Conservation (phyloP, 331 rosid genomes). For the Rosa hybrid region DNA sequence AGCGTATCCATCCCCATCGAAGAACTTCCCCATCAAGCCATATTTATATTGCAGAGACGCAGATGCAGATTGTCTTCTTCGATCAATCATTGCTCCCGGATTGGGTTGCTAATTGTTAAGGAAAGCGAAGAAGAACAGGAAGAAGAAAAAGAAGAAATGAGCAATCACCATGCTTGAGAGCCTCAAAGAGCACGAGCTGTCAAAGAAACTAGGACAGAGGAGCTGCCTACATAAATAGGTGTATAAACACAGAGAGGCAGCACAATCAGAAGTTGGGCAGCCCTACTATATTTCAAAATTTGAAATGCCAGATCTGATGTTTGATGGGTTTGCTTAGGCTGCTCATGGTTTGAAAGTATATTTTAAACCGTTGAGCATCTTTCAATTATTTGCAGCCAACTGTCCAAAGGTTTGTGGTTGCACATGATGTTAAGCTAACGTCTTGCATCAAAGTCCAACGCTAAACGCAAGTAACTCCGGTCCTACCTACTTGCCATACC, state of each 20-base stretch:
- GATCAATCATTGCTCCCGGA: not conserved
- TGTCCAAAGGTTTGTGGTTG: not conserved
- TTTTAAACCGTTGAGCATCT: not conserved
- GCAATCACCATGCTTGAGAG: constrained; percentile 8
- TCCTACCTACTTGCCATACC: not conserved
- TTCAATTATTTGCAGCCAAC: constrained; percentile 1
- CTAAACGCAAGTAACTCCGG: not conserved
- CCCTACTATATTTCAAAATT: not conserved
- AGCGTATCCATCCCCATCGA: not conserved
- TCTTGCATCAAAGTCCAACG: not conserved
- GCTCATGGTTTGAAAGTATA: not conserved
- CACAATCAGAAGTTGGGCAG: not conserved
- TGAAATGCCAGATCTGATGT: constrained; percentile 4
- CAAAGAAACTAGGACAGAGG: not conserved
- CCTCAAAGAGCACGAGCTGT: not conserved
- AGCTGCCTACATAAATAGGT: not conserved
- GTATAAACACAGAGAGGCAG: not conserved
- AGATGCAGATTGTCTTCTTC: not conserved
- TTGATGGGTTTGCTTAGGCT: not conserved
- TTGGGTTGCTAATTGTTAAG: not conserved
- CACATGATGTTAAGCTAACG: constrained; percentile 3
- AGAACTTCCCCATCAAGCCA: not conserved
- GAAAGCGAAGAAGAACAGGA: not conserved
- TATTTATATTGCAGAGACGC: not conserved
- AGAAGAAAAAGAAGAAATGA: constrained; percentile 11